Evolutionary conservation across 108 stramenopile species (phyloP), one percentile per base, ranked within the genome.

Genomic region (Schizochytrium sp.): DNA sequence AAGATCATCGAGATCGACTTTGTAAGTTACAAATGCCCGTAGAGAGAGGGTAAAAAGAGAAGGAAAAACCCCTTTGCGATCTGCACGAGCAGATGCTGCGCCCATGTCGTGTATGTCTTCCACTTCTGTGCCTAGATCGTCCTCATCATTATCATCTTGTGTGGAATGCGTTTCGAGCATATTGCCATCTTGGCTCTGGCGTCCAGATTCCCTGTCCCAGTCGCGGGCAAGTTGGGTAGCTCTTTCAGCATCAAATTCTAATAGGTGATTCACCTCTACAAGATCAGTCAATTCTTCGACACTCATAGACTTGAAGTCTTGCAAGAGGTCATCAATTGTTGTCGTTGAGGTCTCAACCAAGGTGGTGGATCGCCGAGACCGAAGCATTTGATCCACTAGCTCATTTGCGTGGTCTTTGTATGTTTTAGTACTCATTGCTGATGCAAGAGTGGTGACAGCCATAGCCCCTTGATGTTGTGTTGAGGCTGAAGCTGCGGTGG

Each of bases 191-290:
- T 13, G 15, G 64, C 64, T 69, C 64, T 69, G 64, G 12, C 64
- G 64, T 44, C 64, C 64, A 15, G 64, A 69, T 44, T 69, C 64
- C 42, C 40, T 38, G 15, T 69, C 64, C 64, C 64, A 69, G 42
- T 69, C 64, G 64, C 12, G 64, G 5, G 64, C 64, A 38, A 69
- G 64, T 44, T 69, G 64, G 12, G 64, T 44, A 15, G 64, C 64
- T 38, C 15, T 38, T 38, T 69, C 64, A 2, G 64, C 64, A 69
- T 69, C 64, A 3, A 44, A 69, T 3, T 69, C 64, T 38, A 69
- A 44, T 8, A 69, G 64, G 5, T 69, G 64, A 69, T 69, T 69
- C 12, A 69, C 64, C 28, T 69, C 64, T 8, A 69, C 28, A 8
- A 69, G 28, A 69, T 69, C 15, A 44, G 15, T 44, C 64, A 69